phyloP scores from a whole-genome alignment of 2,329 filamentous ascomycete species.

The Stagonosporopsis vannaccii region DNA sequence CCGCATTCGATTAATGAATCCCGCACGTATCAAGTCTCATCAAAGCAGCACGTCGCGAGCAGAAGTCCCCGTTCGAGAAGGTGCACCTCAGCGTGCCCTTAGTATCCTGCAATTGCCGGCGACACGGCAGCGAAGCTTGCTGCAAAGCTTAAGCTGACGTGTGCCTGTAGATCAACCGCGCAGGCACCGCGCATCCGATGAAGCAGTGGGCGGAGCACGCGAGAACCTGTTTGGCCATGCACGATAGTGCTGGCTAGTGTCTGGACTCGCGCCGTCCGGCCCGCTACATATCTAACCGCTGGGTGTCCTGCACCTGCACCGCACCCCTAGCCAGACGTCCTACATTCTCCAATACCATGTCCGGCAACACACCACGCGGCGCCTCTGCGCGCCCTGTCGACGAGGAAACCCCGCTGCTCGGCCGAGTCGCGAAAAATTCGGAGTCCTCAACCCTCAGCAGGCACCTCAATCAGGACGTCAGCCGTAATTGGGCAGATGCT shows the following conservation, averaged over 20 bases:
- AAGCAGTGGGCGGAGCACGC: background rate
- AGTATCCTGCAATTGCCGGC: constrained; percentile 42
- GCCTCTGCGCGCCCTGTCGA: constrained; percentile 25
- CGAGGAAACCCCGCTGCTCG: constrained; percentile 47
- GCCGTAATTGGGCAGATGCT: constrained; percentile 70
- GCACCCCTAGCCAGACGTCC: constrained; percentile 4
- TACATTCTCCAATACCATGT: constrained; percentile 10
- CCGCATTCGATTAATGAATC: constrained; percentile 23
- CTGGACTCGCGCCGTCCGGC: constrained; percentile 9
- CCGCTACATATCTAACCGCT: constrained; percentile 17
- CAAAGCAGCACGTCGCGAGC: constrained; percentile 4
- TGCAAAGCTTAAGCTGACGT: constrained; percentile 33
- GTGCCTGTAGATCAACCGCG: constrained; percentile 20
- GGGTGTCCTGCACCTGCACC: constrained; percentile 11
- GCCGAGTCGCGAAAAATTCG: constrained; percentile 32
- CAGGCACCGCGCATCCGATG: constrained; percentile 10
- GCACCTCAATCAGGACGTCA: constrained; percentile 60
- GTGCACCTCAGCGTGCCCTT: background rate
- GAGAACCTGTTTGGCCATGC: constrained; percentile 5
- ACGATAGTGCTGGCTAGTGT: background rate
- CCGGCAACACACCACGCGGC: constrained; percentile 2
- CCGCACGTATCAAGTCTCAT: constrained; percentile 19
- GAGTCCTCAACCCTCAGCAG: constrained; percentile 27
- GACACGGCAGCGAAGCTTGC: constrained; percentile 26
- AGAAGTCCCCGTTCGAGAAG: constrained; percentile 5